Evolutionary conservation across 2,329 filamentous ascomycete species (phyloP), one percentile per base, ranked within the genome.

Genomic region (Arthroderma sp.): DNA sequence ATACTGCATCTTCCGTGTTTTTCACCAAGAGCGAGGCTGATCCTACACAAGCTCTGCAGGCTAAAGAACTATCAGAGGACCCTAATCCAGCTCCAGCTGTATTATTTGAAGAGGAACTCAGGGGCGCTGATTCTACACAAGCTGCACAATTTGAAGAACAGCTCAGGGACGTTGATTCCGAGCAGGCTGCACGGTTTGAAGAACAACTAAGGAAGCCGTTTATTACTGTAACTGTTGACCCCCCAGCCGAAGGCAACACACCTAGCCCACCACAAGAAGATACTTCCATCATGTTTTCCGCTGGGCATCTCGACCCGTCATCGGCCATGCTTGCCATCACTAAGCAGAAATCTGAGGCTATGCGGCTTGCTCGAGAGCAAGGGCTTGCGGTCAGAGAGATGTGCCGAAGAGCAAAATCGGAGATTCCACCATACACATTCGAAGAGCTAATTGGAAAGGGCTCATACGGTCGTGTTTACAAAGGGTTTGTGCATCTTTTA

Each of bases 371-470:
- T 1, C 68, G 72, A 56, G 71, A 75, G 56, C 75, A 78, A 66
- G 71, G 70, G 33, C 64, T 65, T 47, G 74, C 74, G 2, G 74
- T 78, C 7, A 65, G 67, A 37, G 74, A 76, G 58, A 76, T 75
- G 70, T 75, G 74, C 60, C 71, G 73, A 52, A 66, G 74, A 62
- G 71, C 73, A 28, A 73, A 74, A 61, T 69, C 71, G 9, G 70
- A 75, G 2, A 61, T 68, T 3, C 76, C 76, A 5, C 70, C 73
- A 5, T 79, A 77, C 58, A 68, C 73, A 49, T 78, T 79, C 56
- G 73, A 77, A 60, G 76, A 79, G 60, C 65, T 78, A 58, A 78
- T 78, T 54, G 76, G 76, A 4, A 78, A 78, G 63, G 76, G 76
- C 17, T 71, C 74, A 3, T 79, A 77, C 65, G 76, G 76, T 31